Percentiles rank a stretch among this genome's conserved stretches.
Conservation (phyloP, 2,329 filamentous ascomycete species). For the Decorospora gaudefroyi region DNA sequence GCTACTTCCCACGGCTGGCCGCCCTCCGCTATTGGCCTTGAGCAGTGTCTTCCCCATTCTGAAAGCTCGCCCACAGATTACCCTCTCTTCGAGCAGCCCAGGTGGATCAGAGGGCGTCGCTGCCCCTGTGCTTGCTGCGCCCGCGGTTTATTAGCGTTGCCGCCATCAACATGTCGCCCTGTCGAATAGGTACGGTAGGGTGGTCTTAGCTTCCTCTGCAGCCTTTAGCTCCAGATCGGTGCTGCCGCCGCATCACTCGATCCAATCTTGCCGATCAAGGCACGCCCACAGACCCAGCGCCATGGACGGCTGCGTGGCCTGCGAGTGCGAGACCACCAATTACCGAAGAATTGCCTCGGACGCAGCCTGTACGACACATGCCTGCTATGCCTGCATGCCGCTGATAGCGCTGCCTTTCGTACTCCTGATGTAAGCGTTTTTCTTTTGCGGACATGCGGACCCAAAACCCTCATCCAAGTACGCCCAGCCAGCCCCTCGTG, state of each 20-base stretch:
- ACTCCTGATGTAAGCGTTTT: too few species aligned
- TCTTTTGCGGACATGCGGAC: too few species aligned
- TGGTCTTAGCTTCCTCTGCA: slow-evolving; percentile 10
- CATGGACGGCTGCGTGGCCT: slow-evolving; percentile 25
- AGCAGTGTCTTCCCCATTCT: slow-evolving; percentile 38
- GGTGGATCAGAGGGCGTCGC: slow-evolving; percentile 35
- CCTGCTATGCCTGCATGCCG: too few species aligned
- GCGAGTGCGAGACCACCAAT: slow-evolving; percentile 21
- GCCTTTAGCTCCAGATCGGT: slow-evolving; percentile 25
- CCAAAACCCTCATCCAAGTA: too few species aligned
- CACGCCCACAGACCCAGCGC: slow-evolving; percentile 26
- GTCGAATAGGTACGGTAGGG: slow-evolving; percentile 22
- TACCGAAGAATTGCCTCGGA: slow-evolving; percentile 23
- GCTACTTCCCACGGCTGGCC: slow-evolving; percentile 33
- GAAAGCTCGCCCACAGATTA: slow-evolving; percentile 29
- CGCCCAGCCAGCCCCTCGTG: too few species aligned
- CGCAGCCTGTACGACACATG: slow-evolving; percentile 27
- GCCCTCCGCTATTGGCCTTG: slow-evolving; percentile 43
- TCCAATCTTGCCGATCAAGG: slow-evolving; percentile 41
- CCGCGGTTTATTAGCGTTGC: slow-evolving; percentile 13
- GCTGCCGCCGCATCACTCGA: slow-evolving; percentile 33
- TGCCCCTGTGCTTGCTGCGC: slow-evolving; percentile 24
- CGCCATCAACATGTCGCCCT: slow-evolving; percentile 20
- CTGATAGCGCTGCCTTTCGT: too few species aligned
- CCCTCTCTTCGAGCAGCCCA: slow-evolving; percentile 29